Evolutionary conservation across 23 red algal species (phyloP), one percentile per base, ranked within the genome.

Genomic region (Chondrus crispus): DNA sequence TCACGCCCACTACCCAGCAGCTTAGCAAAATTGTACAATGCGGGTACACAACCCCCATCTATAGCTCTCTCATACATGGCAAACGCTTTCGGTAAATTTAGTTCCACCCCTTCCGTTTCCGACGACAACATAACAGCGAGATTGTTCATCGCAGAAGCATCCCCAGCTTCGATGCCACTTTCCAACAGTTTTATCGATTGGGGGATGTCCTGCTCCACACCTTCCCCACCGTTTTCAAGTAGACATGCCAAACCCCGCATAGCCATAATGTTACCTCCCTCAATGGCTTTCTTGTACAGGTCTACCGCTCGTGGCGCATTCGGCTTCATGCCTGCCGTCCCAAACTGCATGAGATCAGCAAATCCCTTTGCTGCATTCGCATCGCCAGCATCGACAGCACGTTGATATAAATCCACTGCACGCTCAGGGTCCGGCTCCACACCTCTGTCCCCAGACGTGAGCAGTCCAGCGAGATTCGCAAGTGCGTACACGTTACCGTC

Each of bases 21-120:
- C 68, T 53, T 18, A 12, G 87, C 87, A 4, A 90, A 62, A 1
- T 69, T 53, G 32, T 73, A 90, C 19, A 90, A 19, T 37, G 87
- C 87, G 19, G 13, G 24, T 52, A 41, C 80, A 19, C 80, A 45
- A 12, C 87, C 87, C 14, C 48, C 40, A 32, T 81, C 55, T 33
- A 90, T 64, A 35, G 87, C 87, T 69, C 62, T 75, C 50, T 90
- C 87, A 43, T 90, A 90, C 33, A 90, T 48, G 19, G 87, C 29
- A 51, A 80, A 50, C 18, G 87, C 87, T 5, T 46, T 54, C 12
- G 35, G 55, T 3, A 73, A 60, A 69, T 81, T 50, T 2, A 63
- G 51, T 68, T 79, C 12, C 2, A 90, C 54, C 10, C 32, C 68
- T 28, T 72, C 69, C 29, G 47, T 69, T 13, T 90, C 87, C 13